A percentile compares a stretch with the other conserved stretches of the same genome.
Conservation (phyloP, 495 filamentous ascomycete species). For the Viridothelium virens region DNA sequence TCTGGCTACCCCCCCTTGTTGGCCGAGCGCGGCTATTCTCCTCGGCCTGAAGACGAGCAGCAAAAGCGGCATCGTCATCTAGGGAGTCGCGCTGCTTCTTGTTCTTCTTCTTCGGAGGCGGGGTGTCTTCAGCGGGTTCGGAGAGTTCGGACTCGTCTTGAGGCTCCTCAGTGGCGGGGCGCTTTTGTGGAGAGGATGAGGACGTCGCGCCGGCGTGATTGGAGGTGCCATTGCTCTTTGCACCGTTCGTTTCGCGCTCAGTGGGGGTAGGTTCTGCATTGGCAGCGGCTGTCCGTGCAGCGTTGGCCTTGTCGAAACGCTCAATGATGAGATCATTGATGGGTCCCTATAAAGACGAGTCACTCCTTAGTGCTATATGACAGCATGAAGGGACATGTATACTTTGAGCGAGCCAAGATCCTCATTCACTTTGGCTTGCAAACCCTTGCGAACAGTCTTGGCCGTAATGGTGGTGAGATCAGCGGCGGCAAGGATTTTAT, state of each 20-base stretch:
- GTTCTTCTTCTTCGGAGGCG: constrained; percentile 49
- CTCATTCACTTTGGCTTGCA: constrained; percentile 66
- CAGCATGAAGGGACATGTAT: constrained; percentile 21
- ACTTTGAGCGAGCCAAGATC: constrained; percentile 87
- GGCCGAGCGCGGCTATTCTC: constrained; percentile 68
- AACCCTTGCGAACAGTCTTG: constrained; percentile 81
- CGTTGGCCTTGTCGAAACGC: constrained; percentile 76
- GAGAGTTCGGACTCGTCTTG: constrained; percentile 42
- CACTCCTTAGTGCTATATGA: background rate
- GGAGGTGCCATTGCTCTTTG: constrained; percentile 18
- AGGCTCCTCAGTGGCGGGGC: constrained; percentile 37
- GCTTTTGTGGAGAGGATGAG: constrained; percentile 27
- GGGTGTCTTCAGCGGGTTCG: constrained; percentile 37
- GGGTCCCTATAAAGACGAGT: constrained; percentile 47
- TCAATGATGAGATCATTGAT: constrained; percentile 80
- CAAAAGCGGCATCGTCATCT: constrained; percentile 77
- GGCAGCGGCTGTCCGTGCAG: constrained; percentile 31
- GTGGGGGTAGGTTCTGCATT: constrained; percentile 21
- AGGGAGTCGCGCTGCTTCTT: constrained; percentile 40
- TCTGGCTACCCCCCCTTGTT: constrained; percentile 58
- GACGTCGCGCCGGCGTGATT: constrained; percentile 12
- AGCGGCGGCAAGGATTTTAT: constrained; percentile 72
- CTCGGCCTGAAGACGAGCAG: constrained; percentile 83
- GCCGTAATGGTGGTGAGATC: constrained; percentile 87
- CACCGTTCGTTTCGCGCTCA: constrained; percentile 39